phyloP scores from a whole-genome alignment of 768 basidiomycete genomes.

The Austroboletus festivus region DNA sequence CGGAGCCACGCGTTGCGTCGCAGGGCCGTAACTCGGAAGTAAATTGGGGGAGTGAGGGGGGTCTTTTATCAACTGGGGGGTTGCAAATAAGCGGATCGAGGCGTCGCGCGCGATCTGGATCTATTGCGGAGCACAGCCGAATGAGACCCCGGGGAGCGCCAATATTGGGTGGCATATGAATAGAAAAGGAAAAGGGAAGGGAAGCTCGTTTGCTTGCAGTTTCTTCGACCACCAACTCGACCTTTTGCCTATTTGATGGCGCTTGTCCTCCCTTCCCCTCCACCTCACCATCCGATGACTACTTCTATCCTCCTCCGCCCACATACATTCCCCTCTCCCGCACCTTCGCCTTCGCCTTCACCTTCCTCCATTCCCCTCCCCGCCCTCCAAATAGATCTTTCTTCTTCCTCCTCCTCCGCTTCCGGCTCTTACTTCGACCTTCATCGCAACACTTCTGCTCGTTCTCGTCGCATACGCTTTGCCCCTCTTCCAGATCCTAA shows the following conservation, averaged over 20 bases:
- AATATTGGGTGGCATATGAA: not conserved
- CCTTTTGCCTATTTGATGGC: constrained; percentile 7
- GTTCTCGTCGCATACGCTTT: constrained; percentile 58
- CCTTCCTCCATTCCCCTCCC: constrained; percentile 11
- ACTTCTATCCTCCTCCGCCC: constrained; percentile 23
- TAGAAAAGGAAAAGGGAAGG: constrained; percentile 14
- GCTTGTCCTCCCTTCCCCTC: constrained; percentile 5
- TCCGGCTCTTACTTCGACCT: constrained; percentile 21
- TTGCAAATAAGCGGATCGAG: not conserved
- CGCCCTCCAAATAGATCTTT: constrained; percentile 11
- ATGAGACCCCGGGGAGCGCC: constrained; percentile 21
- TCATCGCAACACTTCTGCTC: constrained; percentile 6
- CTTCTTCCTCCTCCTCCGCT: constrained; percentile 17
- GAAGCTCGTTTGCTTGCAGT: not conserved
- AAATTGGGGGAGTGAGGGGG: not conserved
- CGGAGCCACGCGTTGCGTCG: too few relatives aligned
- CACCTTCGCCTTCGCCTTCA: constrained; percentile 10
- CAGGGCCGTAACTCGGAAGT: not conserved
- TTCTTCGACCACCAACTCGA: too few relatives aligned
- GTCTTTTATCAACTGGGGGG: not conserved
- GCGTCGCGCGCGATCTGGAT: constrained; percentile 16
- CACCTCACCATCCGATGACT: constrained; percentile 8
- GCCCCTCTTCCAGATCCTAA: constrained; percentile 82
- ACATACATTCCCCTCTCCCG: not conserved
- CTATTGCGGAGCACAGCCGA: constrained; percentile 15